Conservation (phyloP, 768 basidiomycete species). For the Rhizopogon rudus region DNA sequence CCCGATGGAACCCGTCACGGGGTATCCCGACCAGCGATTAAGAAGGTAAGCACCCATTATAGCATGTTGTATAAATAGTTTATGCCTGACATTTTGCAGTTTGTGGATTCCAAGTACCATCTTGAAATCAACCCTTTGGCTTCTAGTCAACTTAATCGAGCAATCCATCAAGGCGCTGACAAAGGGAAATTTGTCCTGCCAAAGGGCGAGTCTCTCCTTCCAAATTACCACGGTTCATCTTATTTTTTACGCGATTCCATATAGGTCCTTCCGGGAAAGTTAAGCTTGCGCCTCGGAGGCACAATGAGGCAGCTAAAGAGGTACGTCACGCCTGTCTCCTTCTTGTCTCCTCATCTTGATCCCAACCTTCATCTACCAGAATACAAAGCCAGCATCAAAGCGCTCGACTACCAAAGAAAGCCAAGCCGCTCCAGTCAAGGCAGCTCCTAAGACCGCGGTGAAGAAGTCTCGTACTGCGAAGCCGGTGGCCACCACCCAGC, state of each 20-base stretch:
- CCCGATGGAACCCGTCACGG: slow-evolving; percentile 64
- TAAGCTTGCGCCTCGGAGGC: slow-evolving; percentile 15
- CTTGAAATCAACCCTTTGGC: slow-evolving; percentile 41
- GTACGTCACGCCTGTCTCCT: neutral
- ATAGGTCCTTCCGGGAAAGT: slow-evolving; percentile 24
- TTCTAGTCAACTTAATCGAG: slow-evolving; percentile 44
- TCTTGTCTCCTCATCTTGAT: neutral
- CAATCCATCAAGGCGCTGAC: slow-evolving; percentile 49
- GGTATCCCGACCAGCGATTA: slow-evolving; percentile 73
- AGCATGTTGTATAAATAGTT: neutral
- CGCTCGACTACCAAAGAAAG: neutral
- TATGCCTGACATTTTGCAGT: slow-evolving; percentile 27
- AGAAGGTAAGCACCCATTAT: slow-evolving; percentile 60
- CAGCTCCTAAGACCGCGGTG: neutral
- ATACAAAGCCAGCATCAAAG: slow-evolving; percentile 7
- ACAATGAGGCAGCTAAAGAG: slow-evolving; percentile 10
- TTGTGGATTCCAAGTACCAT: slow-evolving; percentile 50
- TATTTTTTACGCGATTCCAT: neutral
- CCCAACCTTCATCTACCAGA: slow-evolving; percentile 3
- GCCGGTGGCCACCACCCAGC: neutral
- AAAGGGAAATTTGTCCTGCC: slow-evolving; percentile 51
- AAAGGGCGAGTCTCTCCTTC: slow-evolving; percentile 32
- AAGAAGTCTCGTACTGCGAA: slow-evolving; percentile 2
- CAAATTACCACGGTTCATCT: neutral
- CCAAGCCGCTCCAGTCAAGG: neutral